Percentiles rank a stretch among this genome's conserved stretches.
Conservation (phyloP, 2,329 filamentous ascomycete species). For the Gaeumannomyces sp. region DNA sequence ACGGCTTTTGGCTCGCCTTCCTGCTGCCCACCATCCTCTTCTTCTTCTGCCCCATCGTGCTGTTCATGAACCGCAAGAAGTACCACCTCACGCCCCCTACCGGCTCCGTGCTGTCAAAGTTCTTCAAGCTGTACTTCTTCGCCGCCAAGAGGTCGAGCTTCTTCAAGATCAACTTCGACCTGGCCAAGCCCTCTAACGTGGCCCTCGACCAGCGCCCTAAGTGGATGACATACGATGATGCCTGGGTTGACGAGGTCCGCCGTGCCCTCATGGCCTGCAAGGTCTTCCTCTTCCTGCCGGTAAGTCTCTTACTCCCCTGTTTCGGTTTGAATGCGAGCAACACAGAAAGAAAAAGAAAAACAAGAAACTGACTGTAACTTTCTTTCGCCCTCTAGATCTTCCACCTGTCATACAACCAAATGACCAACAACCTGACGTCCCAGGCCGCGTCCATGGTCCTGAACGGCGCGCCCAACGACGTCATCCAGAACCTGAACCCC, state of each 20-base stretch:
- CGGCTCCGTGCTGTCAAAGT: constrained; percentile 63
- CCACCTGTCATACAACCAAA: constrained; percentile 11
- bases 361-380: not conserved
- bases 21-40: constrained; percentile 62
- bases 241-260: constrained; percentile 40
- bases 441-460: constrained; percentile 62
- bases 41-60: constrained; percentile 54
- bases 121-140: constrained; percentile 52
- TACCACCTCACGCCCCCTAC: constrained; percentile 55
- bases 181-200: constrained; percentile 45
- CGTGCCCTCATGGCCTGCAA: constrained; percentile 62
- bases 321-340: constrained; percentile 21
- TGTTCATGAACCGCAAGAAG: constrained; percentile 49
- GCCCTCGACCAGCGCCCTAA: constrained; percentile 47
- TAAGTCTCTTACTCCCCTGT: constrained; percentile 47
- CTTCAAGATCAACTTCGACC: constrained; percentile 61
- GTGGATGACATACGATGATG: constrained; percentile 54
- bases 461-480: constrained; percentile 69
- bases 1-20: constrained; percentile 69
- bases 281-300: constrained; percentile 63
- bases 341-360: constrained; percentile 25
- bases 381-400: constrained; percentile 14
- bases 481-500: constrained; percentile 68
- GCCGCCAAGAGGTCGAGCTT: constrained; percentile 58
- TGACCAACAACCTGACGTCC: constrained; percentile 53